Conservation (phyloP, 2,329 filamentous ascomycete genomes). For the Sporothrix euskadiensis region DNA sequence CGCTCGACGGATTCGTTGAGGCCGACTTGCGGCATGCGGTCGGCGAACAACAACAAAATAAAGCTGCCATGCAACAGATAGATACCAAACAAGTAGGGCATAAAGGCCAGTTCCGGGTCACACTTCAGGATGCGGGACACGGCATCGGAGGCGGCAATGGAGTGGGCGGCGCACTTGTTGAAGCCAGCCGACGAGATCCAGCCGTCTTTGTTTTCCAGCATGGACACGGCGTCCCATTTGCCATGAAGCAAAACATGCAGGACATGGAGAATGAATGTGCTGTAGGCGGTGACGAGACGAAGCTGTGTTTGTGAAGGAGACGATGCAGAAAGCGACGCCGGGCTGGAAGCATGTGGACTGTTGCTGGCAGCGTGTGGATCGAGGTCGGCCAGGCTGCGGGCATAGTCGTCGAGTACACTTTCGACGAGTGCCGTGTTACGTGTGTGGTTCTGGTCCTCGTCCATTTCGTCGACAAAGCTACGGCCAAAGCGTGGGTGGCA, state of each 20-base stretch:
- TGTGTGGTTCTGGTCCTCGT: background rate
- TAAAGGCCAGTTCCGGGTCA: conserved; percentile 54
- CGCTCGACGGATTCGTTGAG: conserved; percentile 49
- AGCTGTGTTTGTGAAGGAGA: background rate
- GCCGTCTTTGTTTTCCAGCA: conserved; percentile 51
- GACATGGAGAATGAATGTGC: conserved; percentile 50
- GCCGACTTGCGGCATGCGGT: conserved; percentile 50
- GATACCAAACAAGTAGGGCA: conserved; percentile 55
- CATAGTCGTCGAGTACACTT: background rate
- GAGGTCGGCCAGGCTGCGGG: background rate
- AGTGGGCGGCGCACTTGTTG: conserved; percentile 49
- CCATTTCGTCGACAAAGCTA: background rate
- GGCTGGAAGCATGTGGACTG: background rate
- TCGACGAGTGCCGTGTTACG: background rate
- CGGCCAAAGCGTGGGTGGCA: conserved; percentile 47
- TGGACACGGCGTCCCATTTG: conserved; percentile 52
- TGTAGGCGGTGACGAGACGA: conserved; percentile 48
- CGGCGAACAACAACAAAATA: conserved; percentile 51
- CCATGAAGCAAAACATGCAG: conserved; percentile 51
- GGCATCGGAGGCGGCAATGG: conserved; percentile 37
- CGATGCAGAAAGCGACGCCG: background rate
- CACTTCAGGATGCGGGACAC: conserved; percentile 24
- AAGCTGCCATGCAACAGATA: conserved; percentile 55
- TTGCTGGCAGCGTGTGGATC: background rate
- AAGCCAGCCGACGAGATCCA: conserved; percentile 52